Base-by-base conservation (phyloP, 1,284 basidiomycete genomes). In the Ustilago loliicola region DNA sequence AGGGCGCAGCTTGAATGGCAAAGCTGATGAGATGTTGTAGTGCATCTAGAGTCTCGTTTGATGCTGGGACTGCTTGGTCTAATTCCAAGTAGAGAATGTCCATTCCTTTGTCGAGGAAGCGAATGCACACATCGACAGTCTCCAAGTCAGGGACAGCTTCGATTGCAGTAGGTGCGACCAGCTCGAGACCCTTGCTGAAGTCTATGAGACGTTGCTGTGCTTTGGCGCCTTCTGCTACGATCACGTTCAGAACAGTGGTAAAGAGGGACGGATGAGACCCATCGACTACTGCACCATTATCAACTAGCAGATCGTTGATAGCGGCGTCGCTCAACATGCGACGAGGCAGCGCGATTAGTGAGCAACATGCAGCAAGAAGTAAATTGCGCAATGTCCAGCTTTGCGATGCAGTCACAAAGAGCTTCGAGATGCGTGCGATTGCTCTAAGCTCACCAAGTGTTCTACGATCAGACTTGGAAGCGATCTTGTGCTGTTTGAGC, bases 31-130 rank as follows among this genome's bases (percentile, higher is more conserved):
- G 55, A 13, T 64, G 38, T 34, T 63, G 66, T 30, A 73, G 21
- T 23, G 61, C 50, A 10, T 68, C 51, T 11, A 66, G 36, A 7
- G 61, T 60, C 40, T 74, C 71, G 27, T 19, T 53, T 1, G 63
- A 55, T 3, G 66, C 69, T 4, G 66, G 60, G 3, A 78, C 64
- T 2, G 71, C 50, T 38, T 56, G 64, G 17, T 67, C 76, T 3
- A 74, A 51, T 34, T 70, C 76, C 7, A 71, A 30, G 30, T 78
- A 78, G 45, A 73, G 59, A 13, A 62, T 54, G n/a, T 78, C 71
- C 76, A 78, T 73, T 61, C 71, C 56, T 36, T 64, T 66, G 48
- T 78, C 72, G 30, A 75, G 45, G 63, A 75, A 72, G 25, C 77
- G 72, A 8, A 75, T 51, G 62, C 68, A 63, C 7, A 79, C 58